These are phyloP conservation scores for Cercospora sesami DNA, from an alignment of 2,329 filamentous ascomycete species.

Conservation along the genomic window DNA sequence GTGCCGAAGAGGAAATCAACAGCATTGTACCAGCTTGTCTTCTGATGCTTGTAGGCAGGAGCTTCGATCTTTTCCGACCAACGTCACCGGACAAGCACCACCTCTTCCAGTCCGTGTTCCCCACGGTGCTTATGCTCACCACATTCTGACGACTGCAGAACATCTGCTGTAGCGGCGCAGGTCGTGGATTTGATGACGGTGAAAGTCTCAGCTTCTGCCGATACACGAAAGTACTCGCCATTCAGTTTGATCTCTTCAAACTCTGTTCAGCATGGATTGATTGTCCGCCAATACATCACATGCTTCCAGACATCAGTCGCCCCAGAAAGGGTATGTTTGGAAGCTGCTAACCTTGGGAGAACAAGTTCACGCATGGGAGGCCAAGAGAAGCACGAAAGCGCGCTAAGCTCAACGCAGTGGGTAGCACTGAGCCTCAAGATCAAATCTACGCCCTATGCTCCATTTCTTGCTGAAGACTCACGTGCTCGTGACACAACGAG, in stretches of 20 bases:
- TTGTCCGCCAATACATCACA: neutral
- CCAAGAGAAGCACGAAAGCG: neutral
- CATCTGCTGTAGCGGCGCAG: neutral
- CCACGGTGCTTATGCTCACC: neutral
- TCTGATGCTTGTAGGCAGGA: neutral
- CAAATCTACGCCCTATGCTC: neutral
- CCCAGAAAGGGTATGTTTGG: neutral
- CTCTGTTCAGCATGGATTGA: neutral
- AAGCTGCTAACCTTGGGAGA: neutral
- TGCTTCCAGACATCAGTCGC: neutral
- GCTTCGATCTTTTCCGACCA: neutral
- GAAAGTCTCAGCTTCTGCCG: too few species aligned
- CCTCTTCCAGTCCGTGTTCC: neutral
- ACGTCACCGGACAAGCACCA: neutral
- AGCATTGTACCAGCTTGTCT: neutral
- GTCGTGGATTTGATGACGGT: neutral
- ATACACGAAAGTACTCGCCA: neutral
- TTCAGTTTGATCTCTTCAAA: neutral
- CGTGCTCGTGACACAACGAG: neutral
- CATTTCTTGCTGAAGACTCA: neutral
- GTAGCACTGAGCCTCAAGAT: neutral
- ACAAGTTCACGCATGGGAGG: neutral
- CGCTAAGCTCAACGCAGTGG: neutral
- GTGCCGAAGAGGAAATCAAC: neutral
- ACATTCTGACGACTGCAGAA: neutral